Conservation (phyloP, 495 filamentous ascomycete species). For the Penicillium salamii region DNA sequence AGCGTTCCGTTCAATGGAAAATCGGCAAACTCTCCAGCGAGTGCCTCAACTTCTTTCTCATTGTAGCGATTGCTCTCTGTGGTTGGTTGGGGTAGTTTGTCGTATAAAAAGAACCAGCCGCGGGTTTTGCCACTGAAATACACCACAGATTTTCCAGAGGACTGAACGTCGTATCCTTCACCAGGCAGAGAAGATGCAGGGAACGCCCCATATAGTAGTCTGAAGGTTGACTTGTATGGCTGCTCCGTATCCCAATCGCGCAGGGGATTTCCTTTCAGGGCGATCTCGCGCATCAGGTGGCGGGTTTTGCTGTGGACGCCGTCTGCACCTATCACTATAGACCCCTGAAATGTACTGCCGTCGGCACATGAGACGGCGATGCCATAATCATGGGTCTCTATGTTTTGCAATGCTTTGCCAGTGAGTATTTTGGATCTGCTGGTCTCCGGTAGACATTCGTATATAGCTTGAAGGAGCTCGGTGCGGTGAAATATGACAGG, state of each 20-base stretch:
- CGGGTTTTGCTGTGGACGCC: conserved; percentile 48
- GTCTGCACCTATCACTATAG: conserved; percentile 47
- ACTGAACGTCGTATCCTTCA: conserved; percentile 15
- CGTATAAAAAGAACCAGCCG: conserved; percentile 35
- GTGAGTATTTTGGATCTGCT: conserved; percentile 17
- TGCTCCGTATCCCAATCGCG: conserved; percentile 17
- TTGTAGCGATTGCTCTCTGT: conserved; percentile 25
- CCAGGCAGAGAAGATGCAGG: conserved; percentile 20
- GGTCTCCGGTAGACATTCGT: conserved; percentile 14
- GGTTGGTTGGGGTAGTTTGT: conserved; percentile 25
- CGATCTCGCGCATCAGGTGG: conserved; percentile 37
- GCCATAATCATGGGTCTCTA: conserved; percentile 1
- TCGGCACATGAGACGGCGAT: conserved; percentile 16
- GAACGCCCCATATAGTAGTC: conserved; percentile 22
- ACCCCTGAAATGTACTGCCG: conserved; percentile 37
- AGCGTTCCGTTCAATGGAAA: conserved; percentile 18
- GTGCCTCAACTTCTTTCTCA: conserved; percentile 22
- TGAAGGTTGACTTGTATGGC: conserved; percentile 20
- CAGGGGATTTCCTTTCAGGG: conserved; percentile 14
- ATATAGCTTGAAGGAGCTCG: conserved; percentile 20
- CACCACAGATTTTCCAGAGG: conserved; percentile 12
- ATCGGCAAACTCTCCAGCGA: conserved; percentile 27
- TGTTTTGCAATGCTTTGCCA: conserved; percentile 10
- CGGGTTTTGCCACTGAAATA: conserved; percentile 22
- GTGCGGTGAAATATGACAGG: conserved; percentile 23